phyloP scores from a whole-genome alignment of 2,329 filamentous ascomycete species.

The Colletotrichum paranaense region DNA sequence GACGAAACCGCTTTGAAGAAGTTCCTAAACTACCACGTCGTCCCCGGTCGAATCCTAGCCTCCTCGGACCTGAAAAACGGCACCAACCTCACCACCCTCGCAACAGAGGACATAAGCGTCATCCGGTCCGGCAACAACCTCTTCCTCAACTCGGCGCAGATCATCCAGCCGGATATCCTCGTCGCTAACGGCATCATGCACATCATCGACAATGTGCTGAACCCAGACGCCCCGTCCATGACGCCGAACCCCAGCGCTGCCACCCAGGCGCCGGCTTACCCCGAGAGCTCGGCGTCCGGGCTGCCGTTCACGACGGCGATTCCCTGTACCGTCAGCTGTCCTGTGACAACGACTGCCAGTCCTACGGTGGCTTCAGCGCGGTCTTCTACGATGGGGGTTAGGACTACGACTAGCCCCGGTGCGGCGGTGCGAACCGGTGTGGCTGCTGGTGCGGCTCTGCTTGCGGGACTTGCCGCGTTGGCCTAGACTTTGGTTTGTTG shows the following conservation, averaged over 20 bases:
- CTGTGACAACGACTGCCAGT: constrained; percentile 43
- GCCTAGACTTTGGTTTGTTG: neutral
- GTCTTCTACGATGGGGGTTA: constrained; percentile 40
- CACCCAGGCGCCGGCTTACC: constrained; percentile 49
- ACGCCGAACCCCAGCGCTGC: constrained; percentile 50
- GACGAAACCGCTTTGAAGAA: constrained; percentile 50
- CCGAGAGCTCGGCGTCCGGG: constrained; percentile 36
- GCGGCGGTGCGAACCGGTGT: constrained; percentile 18
- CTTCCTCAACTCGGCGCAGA: constrained; percentile 64
- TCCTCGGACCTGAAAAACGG: constrained; percentile 49
- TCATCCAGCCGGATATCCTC: constrained; percentile 64
- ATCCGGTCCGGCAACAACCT: constrained; percentile 55
- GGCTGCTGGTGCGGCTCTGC: constrained; percentile 13
- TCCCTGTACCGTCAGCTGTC: constrained; percentile 54
- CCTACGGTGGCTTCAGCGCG: constrained; percentile 36
- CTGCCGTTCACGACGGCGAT: constrained; percentile 54
- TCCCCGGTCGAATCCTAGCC: constrained; percentile 65
- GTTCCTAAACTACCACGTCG: constrained; percentile 68
- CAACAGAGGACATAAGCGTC: constrained; percentile 53
- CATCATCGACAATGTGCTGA: constrained; percentile 65
- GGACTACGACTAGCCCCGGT: constrained; percentile 38
- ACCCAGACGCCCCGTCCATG: constrained; percentile 50
- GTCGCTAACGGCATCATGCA: constrained; percentile 69
- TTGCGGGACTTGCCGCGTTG: constrained; percentile 26
- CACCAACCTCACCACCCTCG: constrained; percentile 49